Evolutionary conservation across 305 asterid genomes (phyloP).

Genomic region (Coffea humblotiana): DNA sequence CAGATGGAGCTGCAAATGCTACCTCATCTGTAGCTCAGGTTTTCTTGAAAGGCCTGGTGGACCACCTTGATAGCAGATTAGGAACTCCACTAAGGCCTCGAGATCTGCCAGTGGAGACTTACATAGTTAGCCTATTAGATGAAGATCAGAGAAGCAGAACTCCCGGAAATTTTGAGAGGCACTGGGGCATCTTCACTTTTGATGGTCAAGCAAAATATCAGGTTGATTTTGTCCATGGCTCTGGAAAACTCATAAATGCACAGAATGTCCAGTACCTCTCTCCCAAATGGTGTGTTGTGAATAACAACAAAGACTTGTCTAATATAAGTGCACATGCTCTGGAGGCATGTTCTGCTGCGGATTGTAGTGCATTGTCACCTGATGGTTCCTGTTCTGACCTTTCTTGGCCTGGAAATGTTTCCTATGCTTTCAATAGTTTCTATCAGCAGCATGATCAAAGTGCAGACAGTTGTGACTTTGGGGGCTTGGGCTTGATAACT

Average conservation of each 20-base stretch:
- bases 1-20: constrained; percentile 42
- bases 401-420: constrained; percentile 71
- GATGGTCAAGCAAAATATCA: constrained; percentile 89
- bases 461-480: constrained; percentile 58
- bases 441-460: constrained; percentile 71
- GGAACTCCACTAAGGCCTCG: constrained; percentile 46
- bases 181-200: constrained; percentile 85
- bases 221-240: constrained; percentile 51
- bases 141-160: constrained; percentile 59
- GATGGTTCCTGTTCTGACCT: constrained; percentile 77
- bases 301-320: constrained; percentile 62
- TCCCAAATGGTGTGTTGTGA: constrained; percentile 84
- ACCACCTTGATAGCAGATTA: constrained; percentile 50
- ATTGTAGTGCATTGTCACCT: constrained; percentile 52
- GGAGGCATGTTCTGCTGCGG: constrained; percentile 70
- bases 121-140: constrained; percentile 66
- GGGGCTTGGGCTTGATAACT: constrained; percentile 81
- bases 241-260: constrained; percentile 53
- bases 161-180: constrained; percentile 65
- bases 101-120: constrained; percentile 45
- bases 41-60: constrained; percentile 54
- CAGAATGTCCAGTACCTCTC: constrained; percentile 29
- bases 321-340: constrained; percentile 55
- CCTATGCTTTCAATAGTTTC: constrained; percentile 72
- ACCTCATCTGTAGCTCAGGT: constrained; percentile 52